These are phyloP conservation scores for Dillenia suffruticosa DNA, from an alignment of 164 flowering plant species.

Conservation along the genomic window DNA sequence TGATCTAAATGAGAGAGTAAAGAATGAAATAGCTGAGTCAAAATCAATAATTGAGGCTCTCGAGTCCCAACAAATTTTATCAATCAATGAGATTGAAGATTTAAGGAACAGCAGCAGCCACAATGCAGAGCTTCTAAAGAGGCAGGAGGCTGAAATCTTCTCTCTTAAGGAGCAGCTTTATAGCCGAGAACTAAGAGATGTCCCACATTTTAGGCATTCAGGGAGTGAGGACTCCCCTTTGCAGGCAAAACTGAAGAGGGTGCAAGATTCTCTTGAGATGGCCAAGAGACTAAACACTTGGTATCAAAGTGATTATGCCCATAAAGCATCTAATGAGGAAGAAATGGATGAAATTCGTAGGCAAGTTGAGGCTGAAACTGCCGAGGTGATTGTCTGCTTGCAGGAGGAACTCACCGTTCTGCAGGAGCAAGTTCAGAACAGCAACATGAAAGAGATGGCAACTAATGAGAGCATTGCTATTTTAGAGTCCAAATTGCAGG, in stretches of 20 bases:
- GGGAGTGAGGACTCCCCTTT: slow-evolving; percentile 42
- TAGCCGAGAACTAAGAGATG: slow-evolving; percentile 29
- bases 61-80: slow-evolving; percentile 74
- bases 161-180: slow-evolving; percentile 36
- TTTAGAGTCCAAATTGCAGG: slow-evolving; percentile 45
- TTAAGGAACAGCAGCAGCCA: slow-evolving; percentile 33
- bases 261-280: slow-evolving; percentile 89
- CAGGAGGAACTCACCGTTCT: slow-evolving; percentile 79
- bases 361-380: slow-evolving; percentile 97
- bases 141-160: slow-evolving; percentile 52
- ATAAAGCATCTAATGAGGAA: slow-evolving; percentile 53
- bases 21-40: slow-evolving; percentile 47
- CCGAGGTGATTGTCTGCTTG: slow-evolving; percentile 88
- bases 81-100: slow-evolving; percentile 68
- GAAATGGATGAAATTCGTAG: slow-evolving; percentile 78
- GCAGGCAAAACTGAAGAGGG: slow-evolving; percentile 51
- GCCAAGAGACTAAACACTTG: slow-evolving; percentile 59
- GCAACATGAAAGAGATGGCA: slow-evolving; percentile 46
- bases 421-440: slow-evolving; percentile 66
- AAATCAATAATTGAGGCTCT: slow-evolving; percentile 82
- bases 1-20: slow-evolving; percentile 35
- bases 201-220: slow-evolving; percentile 16
- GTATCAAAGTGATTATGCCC: slow-evolving; percentile 65
- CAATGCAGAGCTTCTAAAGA: slow-evolving; percentile 37
- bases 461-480: slow-evolving; percentile 24